Evolutionary conservation across 2,329 filamentous ascomycete species (phyloP).

Genomic region (Exophiala phaeomuriformis): DNA sequence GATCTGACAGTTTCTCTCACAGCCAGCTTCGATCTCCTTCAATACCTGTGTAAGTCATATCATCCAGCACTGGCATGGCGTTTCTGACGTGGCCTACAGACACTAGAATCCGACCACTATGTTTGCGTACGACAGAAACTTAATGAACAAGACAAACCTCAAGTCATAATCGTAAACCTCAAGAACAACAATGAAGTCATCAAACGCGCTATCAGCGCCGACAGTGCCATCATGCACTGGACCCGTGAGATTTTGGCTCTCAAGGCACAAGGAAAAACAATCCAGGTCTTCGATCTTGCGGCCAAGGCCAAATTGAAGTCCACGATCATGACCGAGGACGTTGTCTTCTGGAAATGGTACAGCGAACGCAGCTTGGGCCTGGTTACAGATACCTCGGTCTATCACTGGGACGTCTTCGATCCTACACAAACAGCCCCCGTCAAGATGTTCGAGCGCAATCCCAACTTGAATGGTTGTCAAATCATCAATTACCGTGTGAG

Average conservation of each 20-base stretch:
- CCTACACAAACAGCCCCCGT: conserved; percentile 67
- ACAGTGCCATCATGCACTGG: conserved; percentile 99
- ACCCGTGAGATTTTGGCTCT: conserved; percentile 90
- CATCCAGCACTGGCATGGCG: conserved; percentile 17
- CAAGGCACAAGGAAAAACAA: conserved; percentile 84
- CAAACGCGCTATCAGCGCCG: conserved; percentile 91
- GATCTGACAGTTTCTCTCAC: conserved; percentile 29
- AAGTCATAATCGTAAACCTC: conserved; percentile 95
- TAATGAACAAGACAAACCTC: conserved; percentile 71
- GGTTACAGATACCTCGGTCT: conserved; percentile 84
- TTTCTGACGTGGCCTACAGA: conserved; percentile 48
- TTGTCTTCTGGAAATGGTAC: conserved; percentile 99
- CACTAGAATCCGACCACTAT: conserved; percentile 93
- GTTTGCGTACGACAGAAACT: conserved; percentile 96
- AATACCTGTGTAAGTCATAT: conserved; percentile 66
- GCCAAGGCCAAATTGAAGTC: conserved; percentile 96
- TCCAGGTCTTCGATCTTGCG: conserved; percentile 94
- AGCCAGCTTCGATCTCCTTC: conserved; percentile 71
- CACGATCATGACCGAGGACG: conserved; percentile 90
- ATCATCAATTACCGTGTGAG: conserved; percentile 99
- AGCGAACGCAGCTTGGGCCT: conserved; percentile 80
- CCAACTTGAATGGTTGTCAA: conserved; percentile 83
- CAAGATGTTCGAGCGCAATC: conserved; percentile 91
- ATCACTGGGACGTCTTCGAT: conserved; percentile 97
- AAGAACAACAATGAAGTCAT: conserved; percentile 97